These are phyloP conservation scores for Pythium sp. DNA, from an alignment of 352 stramenopile species.

Conservation along the genomic window DNA sequence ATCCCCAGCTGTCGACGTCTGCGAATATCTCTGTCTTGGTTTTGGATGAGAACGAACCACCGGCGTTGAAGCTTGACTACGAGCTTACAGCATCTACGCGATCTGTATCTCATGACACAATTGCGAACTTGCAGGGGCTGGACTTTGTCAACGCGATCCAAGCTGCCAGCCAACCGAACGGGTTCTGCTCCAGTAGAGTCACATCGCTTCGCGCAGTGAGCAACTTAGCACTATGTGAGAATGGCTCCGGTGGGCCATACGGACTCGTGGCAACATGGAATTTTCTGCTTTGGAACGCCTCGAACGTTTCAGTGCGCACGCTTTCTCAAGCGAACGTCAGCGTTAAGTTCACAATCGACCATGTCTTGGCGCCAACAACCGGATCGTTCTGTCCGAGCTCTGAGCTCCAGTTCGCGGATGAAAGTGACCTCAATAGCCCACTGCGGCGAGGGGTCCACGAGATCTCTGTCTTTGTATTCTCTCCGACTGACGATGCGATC, in stretches of 20 bases:
- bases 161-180: not conserved
- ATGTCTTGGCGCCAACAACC: not conserved
- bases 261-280: slow-evolving; percentile 6
- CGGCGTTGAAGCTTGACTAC: slow-evolving; percentile 31
- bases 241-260: not conserved
- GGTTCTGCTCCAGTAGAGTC: not conserved
- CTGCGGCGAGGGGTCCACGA: slow-evolving; percentile 9
- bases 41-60: slow-evolving; percentile 43
- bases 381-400: not conserved
- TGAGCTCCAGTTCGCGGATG: slow-evolving; percentile 3
- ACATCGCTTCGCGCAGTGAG: not conserved
- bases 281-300: slow-evolving; percentile 13
- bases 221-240: not conserved
- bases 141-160: slow-evolving; percentile 10
- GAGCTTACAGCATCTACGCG: slow-evolving; percentile 4
- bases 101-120: not conserved
- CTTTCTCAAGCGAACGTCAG: slow-evolving; percentile 15
- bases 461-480: slow-evolving; percentile 5
- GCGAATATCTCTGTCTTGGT: slow-evolving; percentile 27
- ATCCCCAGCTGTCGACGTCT: slow-evolving; percentile 26
- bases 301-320: slow-evolving; percentile 17
- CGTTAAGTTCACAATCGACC: slow-evolving; percentile 23
- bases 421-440: not conserved
- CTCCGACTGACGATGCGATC: not conserved
- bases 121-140: not conserved